phyloP scores from a whole-genome alignment of 768 basidiomycete genomes.

The Ramaria sp. region DNA sequence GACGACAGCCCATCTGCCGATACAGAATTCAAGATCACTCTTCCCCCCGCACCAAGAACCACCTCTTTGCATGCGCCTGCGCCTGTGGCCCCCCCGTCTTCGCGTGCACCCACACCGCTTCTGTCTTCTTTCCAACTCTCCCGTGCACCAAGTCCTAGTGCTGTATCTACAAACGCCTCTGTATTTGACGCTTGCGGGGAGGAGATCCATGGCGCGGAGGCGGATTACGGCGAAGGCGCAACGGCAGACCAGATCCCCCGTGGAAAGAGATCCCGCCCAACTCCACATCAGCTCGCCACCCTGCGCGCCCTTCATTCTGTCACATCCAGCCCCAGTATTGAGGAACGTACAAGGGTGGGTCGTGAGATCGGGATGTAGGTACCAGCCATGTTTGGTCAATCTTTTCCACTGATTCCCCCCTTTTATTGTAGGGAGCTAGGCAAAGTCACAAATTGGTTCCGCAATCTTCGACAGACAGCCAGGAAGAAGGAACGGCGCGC shows the following conservation, averaged over 20 bases:
- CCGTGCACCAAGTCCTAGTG: constrained; percentile 18
- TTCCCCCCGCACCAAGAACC: background rate
- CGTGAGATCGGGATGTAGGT: constrained; percentile 68
- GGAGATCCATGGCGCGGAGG: background rate
- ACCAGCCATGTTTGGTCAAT: constrained; percentile 1
- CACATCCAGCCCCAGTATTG: constrained; percentile 67
- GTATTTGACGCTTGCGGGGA: constrained; percentile 4
- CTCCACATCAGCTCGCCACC: constrained; percentile 66
- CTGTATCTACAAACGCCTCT: constrained; percentile 24
- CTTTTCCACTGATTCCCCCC: background rate
- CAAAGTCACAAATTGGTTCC: constrained; percentile 84
- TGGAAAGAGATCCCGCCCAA: constrained; percentile 33
- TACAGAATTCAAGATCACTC: background rate
- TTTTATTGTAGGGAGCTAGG: constrained; percentile 50
- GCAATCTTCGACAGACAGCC: constrained; percentile 74
- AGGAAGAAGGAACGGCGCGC: constrained; percentile 36
- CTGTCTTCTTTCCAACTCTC: constrained; percentile 25
- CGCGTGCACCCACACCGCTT: constrained; percentile 30
- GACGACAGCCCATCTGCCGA: background rate
- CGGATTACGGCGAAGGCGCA: background rate
- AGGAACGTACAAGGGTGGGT: constrained; percentile 65
- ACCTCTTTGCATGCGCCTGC: constrained; percentile 13
- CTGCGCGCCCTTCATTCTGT: constrained; percentile 58
- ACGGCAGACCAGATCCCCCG: background rate
- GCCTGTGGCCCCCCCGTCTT: constrained; percentile 31